Evolutionary conservation across 768 basidiomycete species (phyloP), one percentile per base, ranked within the genome.

Genomic region (Hericium rajendrae): DNA sequence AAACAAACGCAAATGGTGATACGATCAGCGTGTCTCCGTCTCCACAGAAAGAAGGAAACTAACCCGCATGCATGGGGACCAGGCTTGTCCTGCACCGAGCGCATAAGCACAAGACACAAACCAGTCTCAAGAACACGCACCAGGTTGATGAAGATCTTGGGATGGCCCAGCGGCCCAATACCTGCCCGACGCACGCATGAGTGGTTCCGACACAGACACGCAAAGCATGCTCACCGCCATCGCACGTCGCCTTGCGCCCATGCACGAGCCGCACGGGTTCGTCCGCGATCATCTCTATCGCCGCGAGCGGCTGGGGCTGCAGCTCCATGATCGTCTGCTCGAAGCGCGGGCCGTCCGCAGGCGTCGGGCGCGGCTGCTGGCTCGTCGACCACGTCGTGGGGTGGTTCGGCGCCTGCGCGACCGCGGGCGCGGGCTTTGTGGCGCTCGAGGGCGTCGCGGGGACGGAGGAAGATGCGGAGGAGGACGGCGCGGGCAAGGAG

Each of bases 81-180:
- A 55, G 88, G 84, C 72, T 91, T 84, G 76, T 98, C 93, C 91
- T 93, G 54, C 43, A 54, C 54, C 48, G 51, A 57, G 38, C 53
- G 50, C 16, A 9, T 16, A 39, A 20, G 24, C 40, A 15, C 50
- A 41, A 54, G 6, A 38, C 38, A 54, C 56, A 38, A 24, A 15
- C 20, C 24, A 32, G 6, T 9, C 32, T 57, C 53, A 54, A 46
- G 46, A 43, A 16, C 41, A 74, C 88, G 59, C 64, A 93, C 94
- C 69, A 99, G 70, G 75, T 98, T 98, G 70, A 99, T 93, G 67
- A 82, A 98, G 59, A 98, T 84, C 76, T 93, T 94, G 5, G 97
- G 97, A 69, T 99, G 97, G 22, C 97, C 97, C 28, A 99, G 79
- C 46, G 97, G 82, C 11, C 95, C 97, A 68, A 85, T 86, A 72